Evolutionary conservation across 1,284 basidiomycete genomes (phyloP), one percentile per base, ranked within the genome.

Genomic region (Sporisorium exsertum): DNA sequence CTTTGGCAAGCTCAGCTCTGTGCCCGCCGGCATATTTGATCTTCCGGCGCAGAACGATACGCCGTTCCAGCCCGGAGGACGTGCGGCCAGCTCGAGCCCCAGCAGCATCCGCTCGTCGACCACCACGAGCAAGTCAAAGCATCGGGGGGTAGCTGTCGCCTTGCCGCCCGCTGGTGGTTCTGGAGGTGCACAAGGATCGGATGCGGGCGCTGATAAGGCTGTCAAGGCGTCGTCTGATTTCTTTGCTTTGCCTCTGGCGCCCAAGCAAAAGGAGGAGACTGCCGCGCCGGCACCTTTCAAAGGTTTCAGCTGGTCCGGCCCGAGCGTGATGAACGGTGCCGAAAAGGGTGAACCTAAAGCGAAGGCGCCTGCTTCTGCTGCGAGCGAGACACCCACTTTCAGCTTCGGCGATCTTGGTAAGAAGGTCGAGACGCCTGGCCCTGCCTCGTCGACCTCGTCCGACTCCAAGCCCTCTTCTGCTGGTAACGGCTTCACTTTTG

Each of bases 41-140:
- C 62, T 76, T 13, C 73, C 73, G 2, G 20, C 56, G 15, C 47
- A 58, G 18, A 60, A 67, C 2, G 68, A 72, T n/a, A 45, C 64
- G 26, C 58, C 59, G 9, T 76, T 76, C 68, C 68, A 68, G 42
- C 73, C 73, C 20, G 73, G 73, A 47, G 73, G 49, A 27, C 60
- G 73, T 4, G 67, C 53, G 15, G 47, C 72, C 5, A 74, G 72
- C 46, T 64, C 64, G 9, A 64, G 68, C 27, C 58, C 65, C 6
- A 64, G 62, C 64, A 61, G 56, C 22, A 59, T 61, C 12, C 66
- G 70, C 26, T 40, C 47, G 18, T 54, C 63, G 15, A 43, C 51
- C 40, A 46, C 50, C 40, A 46, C 50, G 16, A 37, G 22, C 43
- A 78, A 78, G 45, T n/a, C 68, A 6, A 74, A 63, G 54, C 57